A percentile compares a stretch with the other conserved stretches of the same genome.
phyloP scores from a whole-genome alignment of 306 rosid genomes.

The Lathyrus aphaca region DNA sequence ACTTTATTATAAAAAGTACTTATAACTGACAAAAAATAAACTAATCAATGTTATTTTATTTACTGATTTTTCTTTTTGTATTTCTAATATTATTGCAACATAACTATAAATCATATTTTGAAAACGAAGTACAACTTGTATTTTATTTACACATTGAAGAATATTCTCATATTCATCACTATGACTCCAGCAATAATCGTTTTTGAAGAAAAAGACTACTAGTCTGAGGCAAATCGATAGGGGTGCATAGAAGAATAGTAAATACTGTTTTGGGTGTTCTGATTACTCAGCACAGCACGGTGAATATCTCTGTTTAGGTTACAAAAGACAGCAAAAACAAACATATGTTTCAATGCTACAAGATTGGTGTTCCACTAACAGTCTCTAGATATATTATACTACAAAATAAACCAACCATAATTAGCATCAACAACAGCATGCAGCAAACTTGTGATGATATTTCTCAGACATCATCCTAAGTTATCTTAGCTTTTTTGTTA shows the following conservation, averaged over 20 bases:
- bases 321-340: neutral
- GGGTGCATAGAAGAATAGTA: neutral
- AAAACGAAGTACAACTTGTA: neutral
- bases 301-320: neutral
- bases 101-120: neutral
- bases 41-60: neutral
- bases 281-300: constrained; percentile 2
- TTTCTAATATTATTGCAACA: neutral
- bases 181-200: neutral
- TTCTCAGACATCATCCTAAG: constrained; percentile 36
- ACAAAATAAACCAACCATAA: constrained; percentile 15
- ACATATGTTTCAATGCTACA: neutral
- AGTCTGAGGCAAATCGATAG: neutral
- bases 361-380: neutral
- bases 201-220: neutral
- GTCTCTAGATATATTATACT: constrained; percentile 7
- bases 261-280: neutral
- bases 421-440: constrained; percentile 21
- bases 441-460: constrained; percentile 22
- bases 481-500: constrained; percentile 48
- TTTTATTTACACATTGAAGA: neutral
- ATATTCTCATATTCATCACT: neutral
- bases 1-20: no score
- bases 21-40: no score
- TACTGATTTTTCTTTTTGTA: neutral